These are phyloP conservation scores for Leccinum solheimii DNA, from an alignment of 1,284 basidiomycete genomes.

Conservation along the genomic window DNA sequence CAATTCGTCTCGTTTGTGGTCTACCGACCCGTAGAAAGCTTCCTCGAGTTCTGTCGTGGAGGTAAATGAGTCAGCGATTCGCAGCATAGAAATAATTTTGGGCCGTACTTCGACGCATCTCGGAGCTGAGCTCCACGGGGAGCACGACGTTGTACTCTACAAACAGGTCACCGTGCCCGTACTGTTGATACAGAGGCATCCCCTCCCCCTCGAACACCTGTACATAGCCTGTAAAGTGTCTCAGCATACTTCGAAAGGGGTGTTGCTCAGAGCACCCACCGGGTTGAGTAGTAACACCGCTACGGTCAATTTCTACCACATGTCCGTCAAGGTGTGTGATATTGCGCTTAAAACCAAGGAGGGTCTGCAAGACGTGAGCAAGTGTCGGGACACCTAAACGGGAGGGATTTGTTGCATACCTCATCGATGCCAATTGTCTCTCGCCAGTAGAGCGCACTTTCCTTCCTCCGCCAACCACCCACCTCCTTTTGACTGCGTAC, in stretches of 20 bases:
- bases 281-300: constrained; percentile 90
- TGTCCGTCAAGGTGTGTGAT: constrained; percentile 90
- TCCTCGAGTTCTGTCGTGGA: constrained; percentile 28
- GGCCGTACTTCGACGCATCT: constrained; percentile 67
- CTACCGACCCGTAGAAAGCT: constrained; percentile 26
- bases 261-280: constrained; percentile 44
- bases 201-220: constrained; percentile 86
- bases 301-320: constrained; percentile 67
- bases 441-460: constrained; percentile 85
- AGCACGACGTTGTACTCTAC: constrained; percentile 91
- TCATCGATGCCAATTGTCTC: constrained; percentile 89
- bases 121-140: constrained; percentile 66
- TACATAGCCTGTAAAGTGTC: constrained; percentile 59
- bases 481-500: constrained; percentile 73
- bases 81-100: neutral
- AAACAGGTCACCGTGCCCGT: constrained; percentile 78
- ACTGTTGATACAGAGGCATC: constrained; percentile 74
- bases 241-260: constrained; percentile 1
- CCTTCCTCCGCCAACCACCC: constrained; percentile 86
- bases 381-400: neutral
- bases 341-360: constrained; percentile 81
- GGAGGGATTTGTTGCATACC: constrained; percentile 46
- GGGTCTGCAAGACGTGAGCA: constrained; percentile 49
- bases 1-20: constrained; percentile 30
- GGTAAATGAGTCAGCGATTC: constrained; percentile 7